phyloP scores from a whole-genome alignment of 306 rosid genomes.

The Glycyrrhiza uralensis region DNA sequence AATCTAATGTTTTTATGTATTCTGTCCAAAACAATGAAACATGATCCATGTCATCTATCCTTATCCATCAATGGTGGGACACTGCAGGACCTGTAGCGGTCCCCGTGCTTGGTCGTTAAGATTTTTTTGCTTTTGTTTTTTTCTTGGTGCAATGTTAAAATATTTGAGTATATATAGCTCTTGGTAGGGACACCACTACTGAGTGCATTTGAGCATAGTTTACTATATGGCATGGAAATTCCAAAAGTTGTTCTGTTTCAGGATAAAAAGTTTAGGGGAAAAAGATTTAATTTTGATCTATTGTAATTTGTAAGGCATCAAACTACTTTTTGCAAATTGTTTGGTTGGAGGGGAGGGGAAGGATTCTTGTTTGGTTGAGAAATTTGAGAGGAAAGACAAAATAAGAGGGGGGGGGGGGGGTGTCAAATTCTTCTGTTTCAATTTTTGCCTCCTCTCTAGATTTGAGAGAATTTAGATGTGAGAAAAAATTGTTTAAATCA shows the following conservation, averaged over 20 bases:
- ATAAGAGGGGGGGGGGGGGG: too few species aligned
- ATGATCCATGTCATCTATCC: constrained; percentile 24
- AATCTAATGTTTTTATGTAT: constrained; percentile 5
- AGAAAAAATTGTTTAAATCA: too few species aligned
- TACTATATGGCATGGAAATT: not conserved
- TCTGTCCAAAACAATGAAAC: constrained; percentile 20
- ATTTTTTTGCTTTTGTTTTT: not conserved
- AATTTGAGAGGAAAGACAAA: too few species aligned
- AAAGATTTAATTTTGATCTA: not conserved
- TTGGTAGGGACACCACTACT: constrained; percentile 1
- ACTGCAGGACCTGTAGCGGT: constrained; percentile 7
- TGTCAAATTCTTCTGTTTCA: too few species aligned
- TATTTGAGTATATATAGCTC: not conserved
- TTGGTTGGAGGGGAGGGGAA: too few species aligned
- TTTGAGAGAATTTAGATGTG: too few species aligned
- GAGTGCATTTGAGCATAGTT: not conserved
- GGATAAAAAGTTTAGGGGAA: too few species aligned
- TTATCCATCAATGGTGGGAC: constrained; percentile 37
- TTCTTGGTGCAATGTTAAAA: not conserved
- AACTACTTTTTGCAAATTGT: too few species aligned
- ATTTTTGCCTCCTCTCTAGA: not conserved
- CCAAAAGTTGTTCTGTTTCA: not conserved
- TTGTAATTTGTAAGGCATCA: not conserved
- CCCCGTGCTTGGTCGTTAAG: constrained; percentile 19
- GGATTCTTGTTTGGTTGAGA: too few species aligned